These are phyloP conservation scores for Sungouiella blattae DNA, from an alignment of 805 yeast species.

Conservation along the genomic window DNA sequence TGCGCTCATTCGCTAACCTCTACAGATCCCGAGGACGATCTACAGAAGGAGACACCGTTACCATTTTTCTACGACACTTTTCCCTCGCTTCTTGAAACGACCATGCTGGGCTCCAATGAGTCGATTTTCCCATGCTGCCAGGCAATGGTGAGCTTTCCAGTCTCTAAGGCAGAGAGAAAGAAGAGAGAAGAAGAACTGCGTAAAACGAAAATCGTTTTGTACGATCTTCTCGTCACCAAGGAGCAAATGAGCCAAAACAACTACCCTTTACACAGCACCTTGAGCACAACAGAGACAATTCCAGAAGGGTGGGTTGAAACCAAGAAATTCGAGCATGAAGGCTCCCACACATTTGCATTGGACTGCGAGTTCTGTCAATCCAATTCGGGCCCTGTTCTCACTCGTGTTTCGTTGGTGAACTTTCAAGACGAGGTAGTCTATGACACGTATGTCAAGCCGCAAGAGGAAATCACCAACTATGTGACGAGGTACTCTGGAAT, in stretches of 20 bases:
- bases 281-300: slow-evolving; percentile 4
- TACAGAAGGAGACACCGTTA: too few relatives aligned
- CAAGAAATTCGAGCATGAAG: slow-evolving; percentile 47
- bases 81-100: slow-evolving; percentile 43
- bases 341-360: slow-evolving; percentile 67
- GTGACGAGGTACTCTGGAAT: slow-evolving; percentile 85
- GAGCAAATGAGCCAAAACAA: slow-evolving; percentile 47
- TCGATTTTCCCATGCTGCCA: slow-evolving; percentile 51
- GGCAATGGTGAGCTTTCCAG: slow-evolving; percentile 54
- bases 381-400: slow-evolving; percentile 57
- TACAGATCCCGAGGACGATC: too few relatives aligned
- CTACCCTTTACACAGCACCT: slow-evolving; percentile 55
- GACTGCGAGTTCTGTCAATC: slow-evolving; percentile 94
- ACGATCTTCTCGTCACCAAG: slow-evolving; percentile 50
- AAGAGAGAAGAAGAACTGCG: slow-evolving; percentile 31
- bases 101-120: slow-evolving; percentile 65
- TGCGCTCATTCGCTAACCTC: too few relatives aligned
- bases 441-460: slow-evolving; percentile 79
- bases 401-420: slow-evolving; percentile 75
- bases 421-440: slow-evolving; percentile 56
- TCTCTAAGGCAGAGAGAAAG: slow-evolving; percentile 54
- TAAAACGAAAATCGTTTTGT: slow-evolving; percentile 37
- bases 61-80: slow-evolving; percentile 39
- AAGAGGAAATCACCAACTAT: slow-evolving; percentile 70
- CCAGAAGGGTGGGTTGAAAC: slow-evolving; percentile 55